Base-by-base conservation (phyloP, 306 rosid species). In the Pyrus communis region DNA sequence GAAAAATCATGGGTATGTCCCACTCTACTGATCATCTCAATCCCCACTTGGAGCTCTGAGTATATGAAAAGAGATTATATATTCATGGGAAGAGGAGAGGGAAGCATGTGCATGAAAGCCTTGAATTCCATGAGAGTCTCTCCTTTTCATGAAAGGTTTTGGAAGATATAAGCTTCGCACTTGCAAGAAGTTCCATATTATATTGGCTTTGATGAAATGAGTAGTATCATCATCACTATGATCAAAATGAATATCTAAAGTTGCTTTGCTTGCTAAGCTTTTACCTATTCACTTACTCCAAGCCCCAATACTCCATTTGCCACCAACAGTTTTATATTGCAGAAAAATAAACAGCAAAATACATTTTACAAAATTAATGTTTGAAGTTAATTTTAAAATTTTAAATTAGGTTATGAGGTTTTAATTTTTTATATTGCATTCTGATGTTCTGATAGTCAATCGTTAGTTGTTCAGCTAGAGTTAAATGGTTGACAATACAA, bases 91-190 rank as follows among this genome's bases (percentile, higher is more conserved):
- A 78, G 73, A 68, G 81, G 84, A 82, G 87, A 82, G 88, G 87
- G 82, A 81, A 64, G 93, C 96, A 89, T 86, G 93, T 87, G 90
- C 88, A 65, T 80, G 78, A 87, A 77, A 22, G 79, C 88, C 88
- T 83, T 57, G 81, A 89, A 82, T 82, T 82, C 79, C 87, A 80
- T 77, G 79, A 80, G 78, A 78, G 83, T 51, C 88, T 82, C 92
- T 86, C 67, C 92, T 90, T 90, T 92, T 88, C 79, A 88, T 85
- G 86, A 66, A 89, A 89, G 82, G 76, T 65, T 82, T 89, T 86
- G 88, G 83, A 73, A 86, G 82, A 71, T 83, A 80, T 60, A 67
- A 83, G 72, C 78, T 89, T 89, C 84, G 89, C 88, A 80, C 85
- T 87, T 87, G 73, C 70, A 74, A 71, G 85, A 30, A 73, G 76